These are phyloP conservation scores for Beauveria pseudobassiana DNA, from an alignment of 2,329 filamentous ascomycete species.

Conservation along the genomic window DNA sequence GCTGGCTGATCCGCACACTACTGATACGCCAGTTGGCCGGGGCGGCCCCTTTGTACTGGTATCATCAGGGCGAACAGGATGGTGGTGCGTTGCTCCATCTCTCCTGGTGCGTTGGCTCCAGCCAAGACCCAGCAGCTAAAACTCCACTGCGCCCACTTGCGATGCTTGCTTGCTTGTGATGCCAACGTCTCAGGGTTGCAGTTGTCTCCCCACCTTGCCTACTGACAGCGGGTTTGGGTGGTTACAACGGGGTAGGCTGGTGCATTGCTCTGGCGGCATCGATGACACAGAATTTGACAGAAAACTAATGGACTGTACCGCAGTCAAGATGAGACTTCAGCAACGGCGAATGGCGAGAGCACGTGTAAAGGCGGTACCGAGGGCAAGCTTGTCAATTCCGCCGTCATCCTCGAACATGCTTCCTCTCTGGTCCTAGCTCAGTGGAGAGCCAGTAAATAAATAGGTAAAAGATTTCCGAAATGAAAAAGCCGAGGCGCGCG, in stretches of 20 bases:
- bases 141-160: slow-evolving; percentile 2
- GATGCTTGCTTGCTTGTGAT: slow-evolving; percentile 5
- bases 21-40: no score
- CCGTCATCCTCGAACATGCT: not conserved
- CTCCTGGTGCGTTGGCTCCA: slow-evolving; percentile 1
- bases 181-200: slow-evolving; percentile 1
- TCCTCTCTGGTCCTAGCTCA: not conserved
- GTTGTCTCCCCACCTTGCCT: not conserved
- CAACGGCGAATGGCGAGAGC: no score
- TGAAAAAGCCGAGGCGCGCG: slow-evolving; percentile 6
- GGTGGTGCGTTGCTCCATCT: not conserved
- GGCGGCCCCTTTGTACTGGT: not conserved
- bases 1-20: slow-evolving; percentile 6
- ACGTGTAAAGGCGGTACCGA: no score
- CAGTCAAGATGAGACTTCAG: no score
- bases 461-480: not conserved
- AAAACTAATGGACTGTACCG: no score
- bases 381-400: no score
- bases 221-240: not conserved
- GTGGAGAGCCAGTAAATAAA: not conserved
- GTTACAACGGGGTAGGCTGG: not conserved
- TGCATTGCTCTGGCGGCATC: not conserved
- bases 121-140: not conserved
- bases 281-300: not conserved
- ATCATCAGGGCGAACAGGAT: not conserved